These are phyloP conservation scores for Scenedesmus sp. DNA, from an alignment of 163 green algal species.

Conservation along the genomic window DNA sequence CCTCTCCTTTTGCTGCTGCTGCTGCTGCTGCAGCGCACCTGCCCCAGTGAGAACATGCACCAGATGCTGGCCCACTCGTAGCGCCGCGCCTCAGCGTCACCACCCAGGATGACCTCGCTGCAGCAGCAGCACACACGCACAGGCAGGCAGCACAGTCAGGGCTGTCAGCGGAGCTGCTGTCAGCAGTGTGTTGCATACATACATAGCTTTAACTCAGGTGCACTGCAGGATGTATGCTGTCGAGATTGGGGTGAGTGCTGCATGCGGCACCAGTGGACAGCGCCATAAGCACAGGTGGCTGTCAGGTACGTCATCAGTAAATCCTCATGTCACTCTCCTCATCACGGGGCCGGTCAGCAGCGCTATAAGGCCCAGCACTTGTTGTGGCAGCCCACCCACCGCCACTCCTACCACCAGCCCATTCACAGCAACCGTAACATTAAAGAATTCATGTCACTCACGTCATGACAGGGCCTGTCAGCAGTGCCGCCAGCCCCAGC, in stretches of 20 bases:
- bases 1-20: background rate
- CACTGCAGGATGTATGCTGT: no score
- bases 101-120: background rate
- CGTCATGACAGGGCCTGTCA: conserved; percentile 27
- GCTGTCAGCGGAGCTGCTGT: background rate
- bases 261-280: no score
- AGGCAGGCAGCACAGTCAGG: background rate
- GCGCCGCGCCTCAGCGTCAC: background rate
- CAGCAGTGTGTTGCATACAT: no score
- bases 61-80: conserved; percentile 40
- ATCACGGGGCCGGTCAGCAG: no score
- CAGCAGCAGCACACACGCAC: background rate
- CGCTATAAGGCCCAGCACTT: no score
- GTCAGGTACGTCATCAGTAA: no score
- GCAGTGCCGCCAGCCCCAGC: background rate
- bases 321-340: no score
- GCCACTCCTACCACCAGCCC: background rate
- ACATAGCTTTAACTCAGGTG: no score
- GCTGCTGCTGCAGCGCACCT: background rate
- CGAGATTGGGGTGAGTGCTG: no score
- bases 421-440: background rate
- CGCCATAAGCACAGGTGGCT: no score
- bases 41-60: conserved; percentile 45
- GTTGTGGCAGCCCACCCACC: no score
- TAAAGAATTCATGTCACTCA: background rate